Evolutionary conservation across 306 rosid species (phyloP).

Genomic region (Cercis canadensis): DNA sequence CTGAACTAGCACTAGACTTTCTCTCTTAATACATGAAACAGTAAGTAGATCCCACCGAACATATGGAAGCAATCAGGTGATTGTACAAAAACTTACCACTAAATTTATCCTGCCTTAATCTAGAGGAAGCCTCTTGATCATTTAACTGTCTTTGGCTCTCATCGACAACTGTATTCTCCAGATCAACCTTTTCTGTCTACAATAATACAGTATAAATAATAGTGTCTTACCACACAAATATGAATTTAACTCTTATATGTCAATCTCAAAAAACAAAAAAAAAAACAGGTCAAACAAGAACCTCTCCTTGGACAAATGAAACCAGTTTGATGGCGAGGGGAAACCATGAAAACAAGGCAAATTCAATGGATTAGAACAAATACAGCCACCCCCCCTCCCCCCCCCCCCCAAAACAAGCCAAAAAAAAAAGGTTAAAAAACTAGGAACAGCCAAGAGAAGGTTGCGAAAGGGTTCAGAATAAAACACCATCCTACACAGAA

Average conservation of each 20-base stretch:
- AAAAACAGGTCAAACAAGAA: conserved; percentile 9
- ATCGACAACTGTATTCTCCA: conserved; percentile 98
- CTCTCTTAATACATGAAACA: conserved; percentile 8
- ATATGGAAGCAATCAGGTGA: conserved; percentile 14
- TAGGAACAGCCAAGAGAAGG: too few relatives aligned
- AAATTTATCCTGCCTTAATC: conserved; percentile 67
- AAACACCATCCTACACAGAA: conserved; percentile 29
- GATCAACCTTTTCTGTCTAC: conserved; percentile 99
- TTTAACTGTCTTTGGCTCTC: conserved; percentile 94
- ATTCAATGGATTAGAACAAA: conserved; percentile 22
- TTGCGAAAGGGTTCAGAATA: too few relatives aligned
- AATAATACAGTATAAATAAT: conserved; percentile 44
- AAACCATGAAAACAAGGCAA: conserved; percentile 9
- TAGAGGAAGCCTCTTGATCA: conserved; percentile 67
- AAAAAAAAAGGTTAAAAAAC: too few relatives aligned
- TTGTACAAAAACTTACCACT: conserved; percentile 69
- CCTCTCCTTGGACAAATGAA: not conserved
- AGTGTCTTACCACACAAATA: conserved; percentile 42
- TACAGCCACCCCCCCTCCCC: not conserved
- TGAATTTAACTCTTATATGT: conserved; percentile 10
- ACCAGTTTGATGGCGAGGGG: conserved; percentile 14
- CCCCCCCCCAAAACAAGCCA: too few relatives aligned
- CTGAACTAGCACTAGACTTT: conserved; percentile 21
- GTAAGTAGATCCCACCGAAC: conserved; percentile 8
- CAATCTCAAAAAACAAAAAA: not conserved